These are phyloP conservation scores for Trichosporon inkin DNA, from an alignment of 1,284 basidiomycete species.

Conservation along the genomic window DNA sequence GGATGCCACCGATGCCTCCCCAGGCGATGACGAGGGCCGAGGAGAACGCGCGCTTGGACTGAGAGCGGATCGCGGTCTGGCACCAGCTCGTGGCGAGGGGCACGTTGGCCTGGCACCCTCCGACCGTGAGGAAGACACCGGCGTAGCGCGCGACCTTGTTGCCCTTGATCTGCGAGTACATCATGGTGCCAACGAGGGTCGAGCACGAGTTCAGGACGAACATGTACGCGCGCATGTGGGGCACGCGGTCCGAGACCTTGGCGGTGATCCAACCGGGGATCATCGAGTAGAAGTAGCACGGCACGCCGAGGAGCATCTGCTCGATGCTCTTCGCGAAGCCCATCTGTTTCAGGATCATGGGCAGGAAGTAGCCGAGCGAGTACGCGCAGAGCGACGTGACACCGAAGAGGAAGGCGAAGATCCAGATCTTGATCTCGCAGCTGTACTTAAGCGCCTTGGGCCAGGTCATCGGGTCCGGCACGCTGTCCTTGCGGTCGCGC, in stretches of 20 bases:
- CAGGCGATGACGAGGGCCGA: constrained; percentile 49
- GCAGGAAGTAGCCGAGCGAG: constrained; percentile 45
- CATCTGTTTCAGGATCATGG: constrained; percentile 40
- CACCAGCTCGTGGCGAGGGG: constrained; percentile 43
- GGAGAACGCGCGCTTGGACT: constrained; percentile 47
- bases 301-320: constrained; percentile 47
- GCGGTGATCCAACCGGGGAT: constrained; percentile 44
- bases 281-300: constrained; percentile 46
- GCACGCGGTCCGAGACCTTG: constrained; percentile 42
- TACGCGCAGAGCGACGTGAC: constrained; percentile 19
- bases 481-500: constrained; percentile 51
- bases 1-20: constrained; percentile 52
- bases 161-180: constrained; percentile 13
- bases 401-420: constrained; percentile 50
- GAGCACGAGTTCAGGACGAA: constrained; percentile 11
- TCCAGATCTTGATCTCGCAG: constrained; percentile 51
- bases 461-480: constrained; percentile 46
- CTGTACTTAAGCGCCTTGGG: constrained; percentile 42
- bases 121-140: constrained; percentile 50
- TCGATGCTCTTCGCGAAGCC: constrained; percentile 24
- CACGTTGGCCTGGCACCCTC: constrained; percentile 39
- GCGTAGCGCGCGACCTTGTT: constrained; percentile 45
- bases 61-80: constrained; percentile 51
- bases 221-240: constrained; percentile 2
- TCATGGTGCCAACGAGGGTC: constrained; percentile 9